These are phyloP conservation scores for slime mould (Dictyostelium discoideum) DNA, from an alignment of 78 protist genomes.

Conservation along the genomic window dicty_2.7 NC_007090.3:3555501-3556000, in stretches of 20 bases:
- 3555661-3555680: neutral
- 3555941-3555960: conserved; percentile 91
- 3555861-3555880: conserved; percentile 81
- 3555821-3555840: conserved; percentile 95
- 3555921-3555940: conserved; percentile 85
- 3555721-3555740: conserved; percentile 67
- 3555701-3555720: conserved; percentile 42
- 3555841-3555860: conserved; percentile 90
- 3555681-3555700: neutral
- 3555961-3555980: conserved; percentile 89
- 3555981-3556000: conserved; percentile 89
- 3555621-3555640: neutral
- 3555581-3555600: neutral
- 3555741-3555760: conserved; percentile 68
- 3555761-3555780: conserved; percentile 92
- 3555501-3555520: conserved; percentile 14
- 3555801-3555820: conserved; percentile 96
- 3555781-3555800: conserved; percentile 90
- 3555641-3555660: neutral
- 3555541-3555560: conserved; percentile 32
- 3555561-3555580: neutral
- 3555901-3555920: conserved; percentile 77
- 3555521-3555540: conserved; percentile 70
- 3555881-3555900: conserved; percentile 84
- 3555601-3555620: conserved; percentile 9